Evolutionary conservation across 441 rosid genomes (phyloP).

Genomic region (Euphorbia corollata): DNA sequence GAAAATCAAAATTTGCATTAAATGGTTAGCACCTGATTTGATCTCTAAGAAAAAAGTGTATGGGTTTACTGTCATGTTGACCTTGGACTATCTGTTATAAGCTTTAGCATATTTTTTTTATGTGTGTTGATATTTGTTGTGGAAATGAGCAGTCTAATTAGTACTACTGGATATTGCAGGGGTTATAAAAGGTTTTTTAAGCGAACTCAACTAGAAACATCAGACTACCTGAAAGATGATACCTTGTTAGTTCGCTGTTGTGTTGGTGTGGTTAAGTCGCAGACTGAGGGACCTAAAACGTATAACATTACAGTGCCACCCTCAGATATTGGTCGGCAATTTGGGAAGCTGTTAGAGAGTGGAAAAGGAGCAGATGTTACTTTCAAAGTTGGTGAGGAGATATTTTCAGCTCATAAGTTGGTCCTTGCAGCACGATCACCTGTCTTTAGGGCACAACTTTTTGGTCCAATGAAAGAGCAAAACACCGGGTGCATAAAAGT

Average conservation of each 20-base stretch:
- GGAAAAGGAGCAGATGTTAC: slow-evolving; percentile 69
- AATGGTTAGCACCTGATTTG: background rate
- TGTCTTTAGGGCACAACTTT: slow-evolving; percentile 92
- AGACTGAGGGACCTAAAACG: slow-evolving; percentile 79
- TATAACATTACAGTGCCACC: slow-evolving; percentile 61
- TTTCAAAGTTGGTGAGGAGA: slow-evolving; percentile 73
- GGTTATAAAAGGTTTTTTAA: slow-evolving; percentile 92
- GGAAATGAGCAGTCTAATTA: slow-evolving; percentile 10
- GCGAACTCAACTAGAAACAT: slow-evolving; percentile 62
- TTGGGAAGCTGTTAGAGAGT: slow-evolving; percentile 71
- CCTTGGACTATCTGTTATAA: background rate
- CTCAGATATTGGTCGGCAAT: slow-evolving; percentile 66
- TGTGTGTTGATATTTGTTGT: background rate
- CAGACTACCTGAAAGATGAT: slow-evolving; percentile 82
- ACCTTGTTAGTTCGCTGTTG: slow-evolving; percentile 64
- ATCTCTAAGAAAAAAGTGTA: background rate
- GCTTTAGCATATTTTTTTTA: background rate
- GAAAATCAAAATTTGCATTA: background rate
- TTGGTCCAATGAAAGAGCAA: slow-evolving; percentile 88
- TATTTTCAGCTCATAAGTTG: slow-evolving; percentile 74
- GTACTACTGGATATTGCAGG: slow-evolving; percentile 43
- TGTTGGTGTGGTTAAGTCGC: slow-evolving; percentile 92
- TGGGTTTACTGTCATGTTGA: background rate
- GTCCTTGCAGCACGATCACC: slow-evolving; percentile 95
- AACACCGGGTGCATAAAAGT: slow-evolving; percentile 57